These are phyloP conservation scores for Streptanthus diversifolius DNA, from an alignment of 345 rosid species.

Conservation along the genomic window DNA sequence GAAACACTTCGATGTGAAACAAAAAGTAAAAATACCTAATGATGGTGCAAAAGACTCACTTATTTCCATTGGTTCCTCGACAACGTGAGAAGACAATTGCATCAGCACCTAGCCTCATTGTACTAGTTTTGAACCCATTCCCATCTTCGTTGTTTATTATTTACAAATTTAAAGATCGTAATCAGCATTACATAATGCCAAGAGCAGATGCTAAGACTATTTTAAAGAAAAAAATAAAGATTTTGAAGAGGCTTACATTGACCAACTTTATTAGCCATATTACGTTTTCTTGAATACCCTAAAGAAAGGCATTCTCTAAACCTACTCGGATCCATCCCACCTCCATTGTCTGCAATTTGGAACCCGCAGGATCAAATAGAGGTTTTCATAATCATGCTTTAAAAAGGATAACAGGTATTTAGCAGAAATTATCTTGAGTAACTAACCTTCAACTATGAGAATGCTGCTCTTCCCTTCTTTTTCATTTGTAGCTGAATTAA, in stretches of 20 bases:
- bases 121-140: slow-evolving; percentile 82
- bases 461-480: slow-evolving; percentile 34
- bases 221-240: not conserved
- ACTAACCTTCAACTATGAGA: slow-evolving; percentile 25
- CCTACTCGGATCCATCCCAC: slow-evolving; percentile 68
- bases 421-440: not conserved
- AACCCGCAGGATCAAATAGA: not conserved
- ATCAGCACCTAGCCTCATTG: slow-evolving; percentile 93
- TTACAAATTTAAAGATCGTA: not conserved
- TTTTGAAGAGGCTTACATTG: slow-evolving; percentile 49
- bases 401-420: not conserved
- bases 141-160: slow-evolving; percentile 51
- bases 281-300: slow-evolving; percentile 78
- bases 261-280: slow-evolving; percentile 64
- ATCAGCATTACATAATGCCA: not conserved
- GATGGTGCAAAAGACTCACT: slow-evolving; percentile 29
- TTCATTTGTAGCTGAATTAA: slow-evolving; percentile 44
- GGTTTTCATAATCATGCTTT: not conserved
- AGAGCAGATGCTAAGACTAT: not conserved
- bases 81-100: slow-evolving; percentile 70
- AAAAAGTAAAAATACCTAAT: not conserved
- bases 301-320: slow-evolving; percentile 80
- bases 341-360: slow-evolving; percentile 60
- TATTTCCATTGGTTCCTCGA: slow-evolving; percentile 39
- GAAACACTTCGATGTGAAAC: not conserved